Percentiles rank a stretch among this genome's conserved stretches.
phyloP scores from a whole-genome alignment of 2,329 filamentous ascomycete species.

The Aspergillus awamori region DNA sequence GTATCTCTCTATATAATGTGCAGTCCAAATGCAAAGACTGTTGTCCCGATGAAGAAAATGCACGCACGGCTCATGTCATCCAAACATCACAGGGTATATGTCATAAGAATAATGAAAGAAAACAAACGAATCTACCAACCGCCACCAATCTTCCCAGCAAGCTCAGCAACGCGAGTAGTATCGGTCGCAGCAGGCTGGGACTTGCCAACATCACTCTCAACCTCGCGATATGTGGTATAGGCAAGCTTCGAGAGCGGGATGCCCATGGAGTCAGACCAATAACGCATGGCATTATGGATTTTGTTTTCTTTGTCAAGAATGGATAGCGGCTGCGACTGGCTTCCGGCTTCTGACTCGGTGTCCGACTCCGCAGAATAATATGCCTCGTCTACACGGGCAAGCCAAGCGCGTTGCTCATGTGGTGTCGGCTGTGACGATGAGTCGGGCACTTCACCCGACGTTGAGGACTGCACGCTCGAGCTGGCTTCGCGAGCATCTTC shows the following conservation, averaged over 20 bases:
- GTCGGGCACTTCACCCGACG: conserved; percentile 29
- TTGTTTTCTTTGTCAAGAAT: conserved; percentile 31
- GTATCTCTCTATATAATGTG: conserved; percentile 22
- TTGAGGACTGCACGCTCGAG: conserved; percentile 17
- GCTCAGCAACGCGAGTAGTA: conserved; percentile 79
- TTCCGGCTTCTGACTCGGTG: conserved; percentile 40
- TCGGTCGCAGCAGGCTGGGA: conserved; percentile 60
- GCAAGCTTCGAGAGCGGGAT: conserved; percentile 72
- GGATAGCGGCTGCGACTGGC: conserved; percentile 29
- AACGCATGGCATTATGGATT: conserved; percentile 67
- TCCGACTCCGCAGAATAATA: conserved; percentile 78
- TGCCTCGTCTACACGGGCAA: conserved; percentile 80
- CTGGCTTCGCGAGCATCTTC: conserved; percentile 64
- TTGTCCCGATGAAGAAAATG: neutral
- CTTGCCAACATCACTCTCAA: conserved; percentile 94
- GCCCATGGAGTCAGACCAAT: conserved; percentile 75
- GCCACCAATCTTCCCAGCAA: conserved; percentile 88
- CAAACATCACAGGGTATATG: conserved; percentile 22
- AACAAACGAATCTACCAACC: conserved; percentile 70
- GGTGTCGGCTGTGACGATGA: conserved; percentile 63
- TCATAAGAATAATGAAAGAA: conserved; percentile 19
- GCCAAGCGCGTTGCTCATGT: conserved; percentile 83
- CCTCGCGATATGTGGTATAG: conserved; percentile 86
- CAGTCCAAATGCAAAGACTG: conserved; percentile 11
- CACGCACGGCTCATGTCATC: conserved; percentile 3